phyloP scores from a whole-genome alignment of 495 filamentous ascomycete genomes.

The Articulospora tetracladia region DNA sequence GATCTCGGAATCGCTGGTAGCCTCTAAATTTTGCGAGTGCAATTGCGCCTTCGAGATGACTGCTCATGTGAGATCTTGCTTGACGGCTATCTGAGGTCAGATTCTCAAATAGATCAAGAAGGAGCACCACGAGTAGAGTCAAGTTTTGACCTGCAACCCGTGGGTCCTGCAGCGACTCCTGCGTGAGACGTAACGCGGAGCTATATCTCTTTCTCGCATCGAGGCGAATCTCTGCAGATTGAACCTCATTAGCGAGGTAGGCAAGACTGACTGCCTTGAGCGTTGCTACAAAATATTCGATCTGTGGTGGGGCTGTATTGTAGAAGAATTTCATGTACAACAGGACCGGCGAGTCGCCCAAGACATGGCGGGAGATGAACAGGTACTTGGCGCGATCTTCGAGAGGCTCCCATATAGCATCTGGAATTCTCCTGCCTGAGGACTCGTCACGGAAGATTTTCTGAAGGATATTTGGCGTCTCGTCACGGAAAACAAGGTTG shows the following conservation, averaged over 20 bases:
- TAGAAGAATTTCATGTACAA: conserved; percentile 8
- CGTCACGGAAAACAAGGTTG: conserved; percentile 7
- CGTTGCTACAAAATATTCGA: background rate
- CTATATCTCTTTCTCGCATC: conserved; percentile 4
- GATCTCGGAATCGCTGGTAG: conserved; percentile 44
- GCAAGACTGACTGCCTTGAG: conserved; percentile 13
- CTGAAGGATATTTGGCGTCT: conserved; percentile 1
- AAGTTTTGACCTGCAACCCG: conserved; percentile 37
- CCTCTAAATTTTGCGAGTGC: conserved; percentile 55
- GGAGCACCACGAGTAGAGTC: conserved; percentile 55
- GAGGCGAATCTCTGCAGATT: background rate
- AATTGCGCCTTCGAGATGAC: conserved; percentile 55
- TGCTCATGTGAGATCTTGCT: conserved; percentile 43
- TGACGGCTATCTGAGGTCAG: background rate
- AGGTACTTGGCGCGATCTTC: conserved; percentile 1
- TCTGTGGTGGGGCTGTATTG: background rate
- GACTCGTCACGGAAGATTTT: background rate
- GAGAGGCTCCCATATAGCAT: background rate
- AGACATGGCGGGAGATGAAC: conserved; percentile 7
- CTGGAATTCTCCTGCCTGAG: too few relatives aligned
- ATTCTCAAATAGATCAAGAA: conserved; percentile 51
- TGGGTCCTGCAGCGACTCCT: background rate
- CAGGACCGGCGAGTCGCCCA: background rate
- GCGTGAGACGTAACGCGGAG: conserved; percentile 5
- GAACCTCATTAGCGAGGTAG: conserved; percentile 2